Percentiles rank a stretch among this genome's conserved stretches.
phyloP scores from a whole-genome alignment of 1,284 basidiomycete species.

The Vanrija sp. region DNA sequence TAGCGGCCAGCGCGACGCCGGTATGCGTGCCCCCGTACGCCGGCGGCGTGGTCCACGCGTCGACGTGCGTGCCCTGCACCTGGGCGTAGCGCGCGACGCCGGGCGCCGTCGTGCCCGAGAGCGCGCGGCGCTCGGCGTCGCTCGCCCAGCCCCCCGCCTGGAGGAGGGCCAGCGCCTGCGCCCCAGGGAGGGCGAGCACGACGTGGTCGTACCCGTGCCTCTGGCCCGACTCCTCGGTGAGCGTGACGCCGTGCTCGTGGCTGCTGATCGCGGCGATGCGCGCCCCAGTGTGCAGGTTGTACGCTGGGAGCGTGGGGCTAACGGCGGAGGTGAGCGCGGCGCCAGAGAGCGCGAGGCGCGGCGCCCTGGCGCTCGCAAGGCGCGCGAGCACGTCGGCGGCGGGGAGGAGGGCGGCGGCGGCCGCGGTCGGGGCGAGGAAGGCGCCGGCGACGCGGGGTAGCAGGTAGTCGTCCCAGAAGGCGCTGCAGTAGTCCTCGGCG shows the following conservation, averaged over 20 bases:
- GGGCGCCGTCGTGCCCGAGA: background rate
- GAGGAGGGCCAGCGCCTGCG: conserved; percentile 61
- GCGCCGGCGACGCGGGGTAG: conserved; percentile 47
- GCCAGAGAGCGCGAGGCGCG: conserved; percentile 5
- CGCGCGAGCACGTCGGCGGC: conserved; percentile 7
- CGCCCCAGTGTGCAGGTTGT: conserved; percentile 60
- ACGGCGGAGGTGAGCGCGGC: conserved; percentile 34
- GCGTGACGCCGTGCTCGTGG: conserved; percentile 28
- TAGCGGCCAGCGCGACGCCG: too few species aligned
- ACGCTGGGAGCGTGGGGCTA: conserved; percentile 55
- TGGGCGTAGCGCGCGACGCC: background rate
- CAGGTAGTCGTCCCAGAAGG: conserved; percentile 72
- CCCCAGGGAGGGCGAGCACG: conserved; percentile 69
- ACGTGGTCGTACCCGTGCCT: conserved; percentile 64
- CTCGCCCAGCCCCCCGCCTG: conserved; percentile 56
- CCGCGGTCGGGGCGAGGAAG: conserved; percentile 10
- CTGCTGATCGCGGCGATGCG: conserved; percentile 51
- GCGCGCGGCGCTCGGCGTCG: conserved; percentile 58
- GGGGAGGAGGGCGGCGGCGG: conserved; percentile 9
- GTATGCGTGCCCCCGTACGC: too few species aligned
- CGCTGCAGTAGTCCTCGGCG: conserved; percentile 62
- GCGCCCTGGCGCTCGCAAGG: conserved; percentile 1
- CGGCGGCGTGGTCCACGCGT: too few species aligned
- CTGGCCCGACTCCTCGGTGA: conserved; percentile 34
- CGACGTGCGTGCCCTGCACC: background rate